phyloP scores from a whole-genome alignment of 768 basidiomycete species.

The Mrakia frigida region DNA sequence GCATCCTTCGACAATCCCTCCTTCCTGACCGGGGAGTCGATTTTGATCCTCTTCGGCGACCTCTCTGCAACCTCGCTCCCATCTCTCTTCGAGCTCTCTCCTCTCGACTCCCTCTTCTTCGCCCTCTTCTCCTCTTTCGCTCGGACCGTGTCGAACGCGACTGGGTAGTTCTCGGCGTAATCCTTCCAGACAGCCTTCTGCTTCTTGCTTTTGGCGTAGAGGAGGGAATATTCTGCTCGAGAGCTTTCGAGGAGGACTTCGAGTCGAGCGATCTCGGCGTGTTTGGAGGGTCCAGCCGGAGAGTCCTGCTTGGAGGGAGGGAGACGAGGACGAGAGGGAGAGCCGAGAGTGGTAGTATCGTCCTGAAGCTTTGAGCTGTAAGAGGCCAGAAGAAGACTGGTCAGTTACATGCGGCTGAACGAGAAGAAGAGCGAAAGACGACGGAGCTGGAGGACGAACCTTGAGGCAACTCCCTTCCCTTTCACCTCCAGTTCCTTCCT shows the following conservation, averaged over 20 bases:
- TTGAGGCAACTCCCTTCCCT: neutral
- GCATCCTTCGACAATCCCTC: neutral
- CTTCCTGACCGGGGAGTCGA: neutral
- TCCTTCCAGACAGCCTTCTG: neutral
- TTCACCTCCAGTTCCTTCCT: conserved; percentile 11
- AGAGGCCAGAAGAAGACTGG: neutral
- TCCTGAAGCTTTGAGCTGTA: neutral
- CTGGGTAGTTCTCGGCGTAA: neutral
- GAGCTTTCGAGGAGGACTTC: conserved; percentile 7
- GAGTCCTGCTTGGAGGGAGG: neutral
- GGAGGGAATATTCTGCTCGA: neutral
- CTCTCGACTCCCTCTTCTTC: neutral
- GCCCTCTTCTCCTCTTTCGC: conserved; percentile 9
- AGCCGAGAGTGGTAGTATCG: neutral
- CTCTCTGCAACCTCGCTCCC: neutral
- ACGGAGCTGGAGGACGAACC: neutral
- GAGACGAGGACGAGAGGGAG: neutral
- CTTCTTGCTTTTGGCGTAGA: conserved; percentile 5
- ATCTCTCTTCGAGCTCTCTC: neutral
- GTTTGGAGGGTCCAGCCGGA: neutral
- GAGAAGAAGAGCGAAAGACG: neutral
- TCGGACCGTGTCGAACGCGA: neutral
- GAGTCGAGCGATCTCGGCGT: neutral
- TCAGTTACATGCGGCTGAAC: neutral
- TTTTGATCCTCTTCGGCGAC: neutral